Evolutionary conservation across 192 early-diverging fungal species (phyloP).

Genomic region (Lobosporangium transversale): DNA sequence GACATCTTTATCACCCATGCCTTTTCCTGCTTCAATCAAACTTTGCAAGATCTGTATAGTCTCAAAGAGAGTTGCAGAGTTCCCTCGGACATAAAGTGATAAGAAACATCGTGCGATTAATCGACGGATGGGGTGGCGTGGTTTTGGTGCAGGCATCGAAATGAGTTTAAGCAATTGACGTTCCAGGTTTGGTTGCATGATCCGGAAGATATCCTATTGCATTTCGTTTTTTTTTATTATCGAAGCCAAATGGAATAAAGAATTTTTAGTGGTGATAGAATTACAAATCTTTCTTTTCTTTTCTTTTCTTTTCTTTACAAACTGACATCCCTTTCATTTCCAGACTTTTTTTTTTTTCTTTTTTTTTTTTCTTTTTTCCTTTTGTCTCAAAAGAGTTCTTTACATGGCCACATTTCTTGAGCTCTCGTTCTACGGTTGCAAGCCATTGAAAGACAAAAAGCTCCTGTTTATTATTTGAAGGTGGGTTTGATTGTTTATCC

Average conservation of each 20-base stretch:
- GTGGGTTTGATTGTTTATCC: constrained; percentile 41
- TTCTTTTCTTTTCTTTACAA: too few relatives aligned
- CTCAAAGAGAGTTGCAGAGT: constrained; percentile 80
- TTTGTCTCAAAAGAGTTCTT: too few relatives aligned
- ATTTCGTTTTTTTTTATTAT: too few relatives aligned
- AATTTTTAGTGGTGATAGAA: too few relatives aligned
- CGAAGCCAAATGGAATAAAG: too few relatives aligned
- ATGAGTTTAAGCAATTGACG: constrained; percentile 77
- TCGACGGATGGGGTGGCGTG: constrained; percentile 72
- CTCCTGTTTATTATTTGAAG: constrained; percentile 72
- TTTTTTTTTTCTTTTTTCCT: too few relatives aligned
- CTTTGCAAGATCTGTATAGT: constrained; percentile 73
- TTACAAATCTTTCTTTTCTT: too few relatives aligned
- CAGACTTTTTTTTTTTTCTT: too few relatives aligned
- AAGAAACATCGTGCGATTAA: constrained; percentile 78
- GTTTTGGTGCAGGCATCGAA: constrained; percentile 67
- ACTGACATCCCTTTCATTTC: too few relatives aligned
- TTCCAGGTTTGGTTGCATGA: constrained; percentile 77
- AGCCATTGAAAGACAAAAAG: constrained; percentile 93
- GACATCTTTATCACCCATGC: constrained; percentile 68
- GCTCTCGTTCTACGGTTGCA: constrained; percentile 77
- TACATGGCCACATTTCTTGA: constrained; percentile 65
- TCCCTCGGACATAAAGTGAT: constrained; percentile 78
- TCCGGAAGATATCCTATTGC: constrained; percentile 71
- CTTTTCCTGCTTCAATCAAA: constrained; percentile 63